These are phyloP conservation scores for Aspergillus haitiensis DNA, from an alignment of 495 filamentous ascomycete genomes.

Conservation along the genomic window DNA sequence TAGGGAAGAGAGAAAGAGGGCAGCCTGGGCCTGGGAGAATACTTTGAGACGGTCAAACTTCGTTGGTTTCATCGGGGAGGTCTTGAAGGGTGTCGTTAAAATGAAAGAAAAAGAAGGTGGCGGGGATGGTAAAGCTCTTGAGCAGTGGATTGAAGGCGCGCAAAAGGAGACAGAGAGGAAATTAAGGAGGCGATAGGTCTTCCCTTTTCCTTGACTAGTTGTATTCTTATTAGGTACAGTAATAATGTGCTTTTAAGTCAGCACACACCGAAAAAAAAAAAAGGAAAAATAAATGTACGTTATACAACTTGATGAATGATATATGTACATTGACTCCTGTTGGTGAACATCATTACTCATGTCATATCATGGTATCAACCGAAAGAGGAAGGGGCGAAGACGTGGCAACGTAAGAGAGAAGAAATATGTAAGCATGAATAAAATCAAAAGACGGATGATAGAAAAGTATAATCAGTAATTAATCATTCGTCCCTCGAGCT, in stretches of 20 bases:
- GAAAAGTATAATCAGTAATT: slow-evolving; percentile 43
- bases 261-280: too few relatives aligned
- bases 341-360: slow-evolving; percentile 14
- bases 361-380: slow-evolving; percentile 17
- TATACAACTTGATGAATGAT: too few relatives aligned
- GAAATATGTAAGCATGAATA: neutral
- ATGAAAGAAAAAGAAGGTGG: slow-evolving; percentile 64
- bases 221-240: too few relatives aligned
- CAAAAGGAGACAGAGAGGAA: slow-evolving; percentile 69
- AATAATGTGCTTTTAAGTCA: too few relatives aligned
- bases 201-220: neutral
- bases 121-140: slow-evolving; percentile 52
- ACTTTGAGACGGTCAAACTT: slow-evolving; percentile 91
- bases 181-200: slow-evolving; percentile 47
- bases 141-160: slow-evolving; percentile 76
- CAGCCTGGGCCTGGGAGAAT: slow-evolving; percentile 94
- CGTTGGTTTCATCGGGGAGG: slow-evolving; percentile 90
- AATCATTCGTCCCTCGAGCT: slow-evolving; percentile 58
- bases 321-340: slow-evolving; percentile 16
- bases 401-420: slow-evolving; percentile 3
- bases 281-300: too few relatives aligned
- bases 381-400: slow-evolving; percentile 6
- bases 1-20: slow-evolving; percentile 80
- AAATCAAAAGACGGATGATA: neutral
- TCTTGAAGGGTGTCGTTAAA: slow-evolving; percentile 78